Evolutionary conservation across 345 rosid species (phyloP), one percentile per base, ranked within the genome.

Genomic region (Melaleuca alternifolia): DNA sequence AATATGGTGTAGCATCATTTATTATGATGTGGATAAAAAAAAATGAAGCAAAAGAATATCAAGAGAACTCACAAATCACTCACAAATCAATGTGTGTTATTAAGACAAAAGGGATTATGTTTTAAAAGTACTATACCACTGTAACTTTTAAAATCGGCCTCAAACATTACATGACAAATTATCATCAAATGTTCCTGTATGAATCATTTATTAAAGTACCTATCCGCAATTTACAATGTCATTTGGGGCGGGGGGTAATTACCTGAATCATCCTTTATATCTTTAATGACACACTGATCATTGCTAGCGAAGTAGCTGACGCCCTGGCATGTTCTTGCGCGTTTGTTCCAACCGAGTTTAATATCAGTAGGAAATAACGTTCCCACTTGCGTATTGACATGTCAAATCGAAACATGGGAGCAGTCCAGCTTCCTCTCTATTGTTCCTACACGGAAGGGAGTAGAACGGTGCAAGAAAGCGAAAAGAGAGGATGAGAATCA

Each of bases 21-120:
- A 6, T 59, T n/a, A 14, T n/a, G 71, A 59, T 30, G 9, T 59
- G n/a, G 18, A 59, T 6, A 18, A 33, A 15, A 59, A 59, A n/a
- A 0, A 33, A n/a, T 5, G 53, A 18, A 51, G 46, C 4, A 65
- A 65, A 65, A 33, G 77, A 65, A 65, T 65, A 16, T n/a, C n/a
- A n/a, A n/a, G n/a, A n/a, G n/a, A n/a, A n/a, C n/a, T n/a, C n/a
- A n/a, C n/a, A n/a, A n/a, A n/a, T n/a, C n/a, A n/a, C 48, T 71
- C 23, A 71, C 79, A 2, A 33, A 33, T 18, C 79, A 33, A 16
- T 20, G 13, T 5, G 23, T 20, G 21, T 65, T 65, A 33, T 33
- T 33, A 10, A 14, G 41, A 18, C 44, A 1, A 62, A 30, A 14
- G 0, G 3, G 76, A 2, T 62, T 62, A 28, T 2, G 0, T 7